Evolutionary conservation across 2,329 filamentous ascomycete species (phyloP).

Genomic region (Xylaria sp.): DNA sequence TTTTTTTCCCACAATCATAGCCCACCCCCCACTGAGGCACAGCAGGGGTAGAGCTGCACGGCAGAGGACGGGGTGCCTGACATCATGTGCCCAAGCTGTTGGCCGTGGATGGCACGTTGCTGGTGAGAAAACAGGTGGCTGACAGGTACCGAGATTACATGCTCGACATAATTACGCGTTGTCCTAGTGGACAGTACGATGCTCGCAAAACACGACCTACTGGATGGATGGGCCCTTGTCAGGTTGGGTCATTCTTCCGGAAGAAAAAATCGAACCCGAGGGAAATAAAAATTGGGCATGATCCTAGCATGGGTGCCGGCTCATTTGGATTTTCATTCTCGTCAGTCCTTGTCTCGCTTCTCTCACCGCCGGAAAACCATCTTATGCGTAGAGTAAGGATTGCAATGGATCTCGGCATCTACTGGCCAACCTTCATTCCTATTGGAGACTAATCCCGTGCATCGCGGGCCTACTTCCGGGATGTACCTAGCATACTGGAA

Average conservation of each 20-base stretch:
- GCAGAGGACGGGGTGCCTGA: slow-evolving; percentile 17
- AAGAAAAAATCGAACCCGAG: background rate
- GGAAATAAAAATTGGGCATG: background rate
- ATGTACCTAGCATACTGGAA: slow-evolving; percentile 5
- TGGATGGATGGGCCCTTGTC: slow-evolving; percentile 14
- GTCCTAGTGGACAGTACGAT: background rate
- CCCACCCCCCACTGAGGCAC: slow-evolving; percentile 15
- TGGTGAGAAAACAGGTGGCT: slow-evolving; percentile 8
- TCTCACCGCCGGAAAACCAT: slow-evolving; percentile 31
- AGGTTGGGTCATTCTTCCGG: background rate
- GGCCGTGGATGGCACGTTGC: slow-evolving; percentile 23
- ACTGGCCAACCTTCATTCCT: slow-evolving; percentile 11
- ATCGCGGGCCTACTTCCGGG: slow-evolving; percentile 32
- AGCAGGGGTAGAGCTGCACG: slow-evolving; percentile 26
- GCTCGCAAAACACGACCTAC: background rate
- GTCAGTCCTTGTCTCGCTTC: slow-evolving; percentile 18
- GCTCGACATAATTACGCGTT: slow-evolving; percentile 22
- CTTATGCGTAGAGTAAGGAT: slow-evolving; percentile 18
- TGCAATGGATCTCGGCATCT: background rate
- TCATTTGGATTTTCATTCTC: slow-evolving; percentile 10
- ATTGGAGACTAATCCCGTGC: slow-evolving; percentile 10
- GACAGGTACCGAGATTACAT: slow-evolving; percentile 26
- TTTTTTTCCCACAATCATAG: background rate
- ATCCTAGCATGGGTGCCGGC: slow-evolving; percentile 12
- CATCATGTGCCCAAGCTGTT: slow-evolving; percentile 25